Evolutionary conservation across 805 yeast species (phyloP), one percentile per base, ranked within the genome.

Genomic region (Grigorovia yakushimaensis): DNA sequence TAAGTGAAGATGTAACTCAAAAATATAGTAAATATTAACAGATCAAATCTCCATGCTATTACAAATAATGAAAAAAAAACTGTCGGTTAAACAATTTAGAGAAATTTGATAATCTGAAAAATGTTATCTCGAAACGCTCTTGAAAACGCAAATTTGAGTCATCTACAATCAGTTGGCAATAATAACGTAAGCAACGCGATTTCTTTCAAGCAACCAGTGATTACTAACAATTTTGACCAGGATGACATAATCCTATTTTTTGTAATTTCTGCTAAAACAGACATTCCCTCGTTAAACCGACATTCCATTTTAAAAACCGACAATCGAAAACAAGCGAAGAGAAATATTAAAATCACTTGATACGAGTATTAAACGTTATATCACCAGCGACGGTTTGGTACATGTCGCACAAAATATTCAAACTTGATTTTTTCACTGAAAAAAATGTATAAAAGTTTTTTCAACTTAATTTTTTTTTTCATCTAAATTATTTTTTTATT

Each of bases 401-500:
- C 18, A 40, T 40, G 42, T 40, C 42, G 41, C 24, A 20, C 19
- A 15, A 15, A 6, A 15, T 19, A 5, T 19, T 27, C 30, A 10
- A 11, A 8, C 9, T 15, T 18, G 11, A 11, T 24, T 9, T 24
- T 24, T 27, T 7, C 2, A 17, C 9, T 10, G 20, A 30, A 43
- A 33, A 22, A 22, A 11, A 23, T 17, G 18, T 30, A 42, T 33
- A 42, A 36, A 43, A 20, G 17, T 43, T 43, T 43, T 43, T 22
- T 15, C 11, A 18, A 27, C 15, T 41, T 27, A 23, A 46, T 6
- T 19, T 35, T 33, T 23, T 39, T 24, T 21, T 24, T 22, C 33
- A 42, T 38, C 35, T 43, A 27, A 20, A 17, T 41, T 42, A 8
- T 44, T 33, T 43, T 40, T 41, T 42, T 42, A 46, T 46, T 27